Percentiles rank a stretch among this genome's conserved stretches.
Conservation (phyloP, 495 filamentous ascomycete genomes). For the Penicillium macrosclerotiorum region DNA sequence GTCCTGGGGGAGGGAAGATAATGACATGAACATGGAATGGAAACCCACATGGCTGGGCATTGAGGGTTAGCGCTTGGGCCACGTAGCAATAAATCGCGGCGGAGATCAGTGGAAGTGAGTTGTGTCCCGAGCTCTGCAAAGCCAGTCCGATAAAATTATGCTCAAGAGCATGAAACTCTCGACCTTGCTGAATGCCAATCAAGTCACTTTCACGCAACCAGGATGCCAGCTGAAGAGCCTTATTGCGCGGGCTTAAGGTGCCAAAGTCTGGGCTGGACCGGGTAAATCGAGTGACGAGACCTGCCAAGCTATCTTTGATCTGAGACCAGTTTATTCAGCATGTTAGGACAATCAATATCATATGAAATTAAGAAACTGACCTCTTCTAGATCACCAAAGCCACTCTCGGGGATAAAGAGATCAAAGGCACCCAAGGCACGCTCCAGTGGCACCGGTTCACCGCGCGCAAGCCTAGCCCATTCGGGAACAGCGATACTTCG, state of each 20-base stretch:
- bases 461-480: slow-evolving; percentile 60
- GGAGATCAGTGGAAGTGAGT: slow-evolving; percentile 76
- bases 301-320: slow-evolving; percentile 62
- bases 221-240: slow-evolving; percentile 61
- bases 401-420: slow-evolving; percentile 74
- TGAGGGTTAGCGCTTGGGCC: slow-evolving; percentile 63
- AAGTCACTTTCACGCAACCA: slow-evolving; percentile 67
- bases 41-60: slow-evolving; percentile 71
- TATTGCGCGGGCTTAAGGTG: slow-evolving; percentile 55
- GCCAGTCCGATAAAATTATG: slow-evolving; percentile 83
- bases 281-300: slow-evolving; percentile 54
- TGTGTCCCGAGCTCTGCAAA: slow-evolving; percentile 57
- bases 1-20: slow-evolving; percentile 55
- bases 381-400: slow-evolving; percentile 69
- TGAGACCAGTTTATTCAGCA: slow-evolving; percentile 26
- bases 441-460: slow-evolving; percentile 62
- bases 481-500: slow-evolving; percentile 72
- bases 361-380: slow-evolving; percentile 37
- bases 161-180: slow-evolving; percentile 70
- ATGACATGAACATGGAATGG: slow-evolving; percentile 78
- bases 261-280: slow-evolving; percentile 47
- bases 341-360: background rate
- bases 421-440: slow-evolving; percentile 78
- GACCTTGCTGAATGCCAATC: slow-evolving; percentile 61
- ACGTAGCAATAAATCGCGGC: slow-evolving; percentile 69